Percentiles rank a stretch among this genome's conserved stretches.
phyloP scores from a whole-genome alignment of 805 yeast species.

The Tetrapisispora fleetii region DNA sequence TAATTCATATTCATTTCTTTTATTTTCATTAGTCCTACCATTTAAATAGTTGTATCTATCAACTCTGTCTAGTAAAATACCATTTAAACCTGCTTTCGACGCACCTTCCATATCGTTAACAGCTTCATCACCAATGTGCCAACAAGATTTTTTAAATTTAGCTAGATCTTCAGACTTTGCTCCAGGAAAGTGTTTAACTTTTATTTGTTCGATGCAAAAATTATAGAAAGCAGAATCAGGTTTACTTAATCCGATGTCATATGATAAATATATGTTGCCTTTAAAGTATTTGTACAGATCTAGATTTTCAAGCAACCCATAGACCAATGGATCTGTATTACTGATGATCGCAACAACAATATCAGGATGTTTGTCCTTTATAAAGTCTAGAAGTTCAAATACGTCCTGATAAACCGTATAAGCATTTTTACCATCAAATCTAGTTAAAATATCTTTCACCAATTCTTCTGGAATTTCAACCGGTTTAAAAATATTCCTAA shows the following conservation, averaged over 20 bases:
- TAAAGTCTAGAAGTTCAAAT: conserved; percentile 32
- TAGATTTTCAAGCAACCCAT: conserved; percentile 37
- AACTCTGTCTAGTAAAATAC: conserved; percentile 43
- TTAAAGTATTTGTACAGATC: conserved; percentile 35
- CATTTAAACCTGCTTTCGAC: conserved; percentile 49
- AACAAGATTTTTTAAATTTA: conserved; percentile 25
- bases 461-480: conserved; percentile 27
- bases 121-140: conserved; percentile 65
- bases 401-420: conserved; percentile 49
- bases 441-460: conserved; percentile 36
- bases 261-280: conserved; percentile 40
- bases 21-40: conserved; percentile 1
- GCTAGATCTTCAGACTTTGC: conserved; percentile 6
- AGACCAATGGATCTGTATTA: conserved; percentile 54
- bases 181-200: conserved; percentile 14
- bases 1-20: conserved; percentile 13
- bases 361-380: conserved; percentile 26
- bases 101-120: conserved; percentile 47
- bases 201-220: conserved; percentile 25
- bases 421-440: conserved; percentile 43
- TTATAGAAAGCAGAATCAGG: conserved; percentile 44
- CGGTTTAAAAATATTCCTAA: conserved; percentile 36
- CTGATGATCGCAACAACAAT: conserved; percentile 39
- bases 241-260: conserved; percentile 45
- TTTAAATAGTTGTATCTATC: conserved; percentile 22